Percentiles rank a stretch among this genome's conserved stretches.
phyloP scores from a whole-genome alignment of 441 rosid species.

The Croton laevigatus region DNA sequence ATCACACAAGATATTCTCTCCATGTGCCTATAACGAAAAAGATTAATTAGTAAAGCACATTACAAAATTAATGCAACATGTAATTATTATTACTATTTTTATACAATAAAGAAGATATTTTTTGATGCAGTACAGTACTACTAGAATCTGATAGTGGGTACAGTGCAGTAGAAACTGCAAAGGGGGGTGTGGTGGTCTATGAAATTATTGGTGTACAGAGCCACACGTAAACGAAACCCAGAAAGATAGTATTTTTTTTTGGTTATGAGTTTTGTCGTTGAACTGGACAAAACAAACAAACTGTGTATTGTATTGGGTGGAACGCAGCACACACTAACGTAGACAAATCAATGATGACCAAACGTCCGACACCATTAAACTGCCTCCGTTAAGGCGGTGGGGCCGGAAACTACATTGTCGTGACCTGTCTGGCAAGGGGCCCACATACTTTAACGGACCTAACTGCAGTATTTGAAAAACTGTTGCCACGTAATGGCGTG shows the following conservation, averaged over 20 bases:
- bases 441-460: constrained; percentile 31
- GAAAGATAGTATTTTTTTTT: too few species aligned
- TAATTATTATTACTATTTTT: too few species aligned
- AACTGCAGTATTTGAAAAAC: constrained; percentile 19
- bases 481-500: constrained; percentile 30
- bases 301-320: neutral
- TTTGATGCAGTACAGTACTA: too few species aligned
- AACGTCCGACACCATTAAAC: constrained; percentile 16
- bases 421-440: neutral
- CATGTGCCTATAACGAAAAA: neutral
- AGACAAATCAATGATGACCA: neutral
- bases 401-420: constrained; percentile 24
- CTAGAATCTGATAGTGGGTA: too few species aligned
- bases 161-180: too few species aligned
- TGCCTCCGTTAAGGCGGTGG: constrained; percentile 1
- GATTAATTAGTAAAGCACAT: neutral
- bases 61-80: too few species aligned
- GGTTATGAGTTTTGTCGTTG: neutral
- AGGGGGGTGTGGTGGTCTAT: too few species aligned
- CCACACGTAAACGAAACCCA: too few species aligned
- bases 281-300: neutral
- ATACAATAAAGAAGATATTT: too few species aligned
- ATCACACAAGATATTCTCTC: constrained; percentile 4
- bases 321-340: neutral
- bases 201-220: too few species aligned